Base-by-base conservation (phyloP, 2,329 filamentous ascomycete species). In the Colletotrichum sp. region DNA sequence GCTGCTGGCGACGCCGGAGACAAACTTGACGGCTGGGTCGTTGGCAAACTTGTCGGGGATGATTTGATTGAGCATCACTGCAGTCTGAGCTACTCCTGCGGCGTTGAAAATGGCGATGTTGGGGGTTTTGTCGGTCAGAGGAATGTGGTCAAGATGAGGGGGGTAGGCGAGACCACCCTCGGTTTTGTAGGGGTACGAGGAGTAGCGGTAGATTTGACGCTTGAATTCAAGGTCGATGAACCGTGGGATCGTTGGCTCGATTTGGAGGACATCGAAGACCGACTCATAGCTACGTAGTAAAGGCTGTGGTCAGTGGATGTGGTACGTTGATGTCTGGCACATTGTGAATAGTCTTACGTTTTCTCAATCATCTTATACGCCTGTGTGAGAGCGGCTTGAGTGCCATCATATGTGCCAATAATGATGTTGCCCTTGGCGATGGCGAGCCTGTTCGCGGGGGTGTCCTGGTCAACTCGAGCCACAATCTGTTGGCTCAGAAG, bases 311-410 rank as follows among this genome's bases (percentile, higher is more conserved):
- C 19, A 34, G 60, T 22, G 13, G 19, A 11, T n/a, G n/a, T 32
- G 8, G 0, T 32, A 15, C 13, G 44, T 28, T 0, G 30, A 6
- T 16, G 4, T 36, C n/a, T 11, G n/a, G 60, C 30, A 34, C 11
- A 22, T 30, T 1, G 0, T 9, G 22, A 6, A 15, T 7, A 32
- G 11, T 32, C 81, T 79, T 55, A 84, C 82, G 79, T 83, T 60
- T 82, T 81, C 78, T 84, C 83, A 66, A 84, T 83, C 16, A 81
- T 79, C 13, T 79, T 78, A 67, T 84, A 84, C 1, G 82, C 79
- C n/a, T 85, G 81, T 1, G 82, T 84, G 28, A 85, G 30, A 11
- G 82, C 82, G 16, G 83, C 80, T 55, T 84, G 83, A 0, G 83
- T 84, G 8, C 83, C 83, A 8, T 79, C 71, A 68, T 84, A 84